These are phyloP conservation scores for Eucalyptus pumila DNA, from an alignment of 345 rosid species.

Conservation along the genomic window DNA sequence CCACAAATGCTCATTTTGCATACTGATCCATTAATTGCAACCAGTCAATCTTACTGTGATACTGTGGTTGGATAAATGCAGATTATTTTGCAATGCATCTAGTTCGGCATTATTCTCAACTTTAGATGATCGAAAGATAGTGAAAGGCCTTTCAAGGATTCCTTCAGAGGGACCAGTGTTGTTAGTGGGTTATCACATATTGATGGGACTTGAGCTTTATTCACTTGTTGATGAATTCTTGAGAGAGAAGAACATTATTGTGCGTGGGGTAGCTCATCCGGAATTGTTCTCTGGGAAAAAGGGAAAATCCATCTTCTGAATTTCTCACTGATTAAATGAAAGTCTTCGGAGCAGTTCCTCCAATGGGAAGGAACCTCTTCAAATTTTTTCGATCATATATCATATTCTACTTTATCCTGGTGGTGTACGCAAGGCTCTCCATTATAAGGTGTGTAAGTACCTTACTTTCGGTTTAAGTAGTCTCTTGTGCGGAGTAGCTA, in stretches of 20 bases:
- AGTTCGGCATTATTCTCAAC: slow-evolving; percentile 55
- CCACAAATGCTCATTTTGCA: neutral
- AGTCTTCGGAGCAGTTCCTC: slow-evolving; percentile 65
- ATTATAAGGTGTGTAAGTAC: slow-evolving; percentile 36
- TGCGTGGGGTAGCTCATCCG: slow-evolving; percentile 70
- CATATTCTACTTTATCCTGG: slow-evolving; percentile 86
- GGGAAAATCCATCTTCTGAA: neutral
- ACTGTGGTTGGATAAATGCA: neutral
- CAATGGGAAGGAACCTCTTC: slow-evolving; percentile 47
- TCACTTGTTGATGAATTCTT: slow-evolving; percentile 48
- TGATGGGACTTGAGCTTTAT: slow-evolving; percentile 54
- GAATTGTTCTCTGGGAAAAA: slow-evolving; percentile 14
- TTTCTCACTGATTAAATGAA: slow-evolving; percentile 37
- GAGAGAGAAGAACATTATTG: slow-evolving; percentile 46
- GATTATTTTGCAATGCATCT: slow-evolving; percentile 5
- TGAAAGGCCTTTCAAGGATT: slow-evolving; percentile 69
- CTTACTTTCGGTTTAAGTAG: neutral
- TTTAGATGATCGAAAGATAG: slow-evolving; percentile 58
- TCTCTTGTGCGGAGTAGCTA: neutral
- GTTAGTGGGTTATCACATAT: slow-evolving; percentile 72
- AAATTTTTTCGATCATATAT: slow-evolving; percentile 56
- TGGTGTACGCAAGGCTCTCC: slow-evolving; percentile 80
- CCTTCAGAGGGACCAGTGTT: slow-evolving; percentile 76
- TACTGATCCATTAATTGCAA: neutral
- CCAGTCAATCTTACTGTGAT: neutral